phyloP scores from a whole-genome alignment of 345 rosid genomes.

The Murraya koenigii region DNA sequence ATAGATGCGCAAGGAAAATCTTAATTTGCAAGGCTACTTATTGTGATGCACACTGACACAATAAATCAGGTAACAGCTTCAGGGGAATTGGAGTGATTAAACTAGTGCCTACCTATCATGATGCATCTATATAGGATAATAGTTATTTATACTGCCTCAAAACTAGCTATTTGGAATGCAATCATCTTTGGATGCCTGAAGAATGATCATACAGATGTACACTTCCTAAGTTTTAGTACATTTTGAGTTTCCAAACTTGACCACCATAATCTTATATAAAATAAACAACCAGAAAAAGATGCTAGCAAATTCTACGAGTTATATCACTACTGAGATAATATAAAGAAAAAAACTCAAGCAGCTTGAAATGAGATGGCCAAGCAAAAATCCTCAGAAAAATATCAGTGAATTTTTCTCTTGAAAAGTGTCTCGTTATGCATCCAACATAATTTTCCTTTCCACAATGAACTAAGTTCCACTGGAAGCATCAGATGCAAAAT shows the following conservation, averaged over 20 bases:
- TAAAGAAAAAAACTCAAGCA: background rate
- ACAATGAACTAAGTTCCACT: background rate
- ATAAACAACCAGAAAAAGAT: background rate
- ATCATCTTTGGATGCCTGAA: background rate
- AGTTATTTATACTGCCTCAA: background rate
- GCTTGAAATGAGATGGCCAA: background rate
- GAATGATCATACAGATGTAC: background rate
- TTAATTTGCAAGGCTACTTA: background rate
- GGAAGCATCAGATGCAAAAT: background rate
- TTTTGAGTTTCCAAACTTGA: background rate
- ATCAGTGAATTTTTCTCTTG: background rate
- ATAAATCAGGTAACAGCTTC: background rate
- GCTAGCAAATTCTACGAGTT: background rate
- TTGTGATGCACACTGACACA: background rate
- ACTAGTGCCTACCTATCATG: background rate
- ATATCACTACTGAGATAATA: background rate
- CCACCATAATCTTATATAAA: background rate
- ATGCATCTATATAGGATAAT: background rate
- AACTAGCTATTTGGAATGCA: background rate
- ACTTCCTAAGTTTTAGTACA: background rate
- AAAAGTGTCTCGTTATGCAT: no score
- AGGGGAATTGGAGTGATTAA: background rate
- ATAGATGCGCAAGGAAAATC: slow-evolving; percentile 6
- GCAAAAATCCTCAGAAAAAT: background rate
- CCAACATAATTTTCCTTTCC: background rate